phyloP scores from a whole-genome alignment of 768 basidiomycete species.

The Amyloporia xantha region DNA sequence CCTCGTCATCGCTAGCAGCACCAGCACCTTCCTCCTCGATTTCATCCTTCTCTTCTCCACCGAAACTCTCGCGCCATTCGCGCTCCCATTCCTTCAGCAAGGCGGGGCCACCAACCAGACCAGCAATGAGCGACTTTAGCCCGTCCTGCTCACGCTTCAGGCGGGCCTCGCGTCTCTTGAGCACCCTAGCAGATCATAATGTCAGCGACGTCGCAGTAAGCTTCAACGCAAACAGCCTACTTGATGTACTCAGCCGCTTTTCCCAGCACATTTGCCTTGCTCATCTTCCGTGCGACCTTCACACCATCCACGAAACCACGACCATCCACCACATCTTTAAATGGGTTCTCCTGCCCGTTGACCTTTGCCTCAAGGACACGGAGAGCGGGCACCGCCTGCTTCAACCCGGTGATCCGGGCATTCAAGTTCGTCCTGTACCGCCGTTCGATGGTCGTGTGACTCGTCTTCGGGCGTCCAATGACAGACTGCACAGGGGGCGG shows the following conservation, averaged over 20 bases:
- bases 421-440: constrained; percentile 87
- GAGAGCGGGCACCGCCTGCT: constrained; percentile 77
- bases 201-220: too few relatives aligned
- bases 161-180: constrained; percentile 71
- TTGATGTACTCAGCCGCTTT: constrained; percentile 88
- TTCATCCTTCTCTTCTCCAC: constrained; percentile 70
- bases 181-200: constrained; percentile 39
- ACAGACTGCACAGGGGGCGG: constrained; percentile 16
- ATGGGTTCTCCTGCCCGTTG: constrained; percentile 24
- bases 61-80: constrained; percentile 68
- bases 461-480: constrained; percentile 64
- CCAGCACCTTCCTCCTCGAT: constrained; percentile 31
- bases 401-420: constrained; percentile 74
- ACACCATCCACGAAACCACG: constrained; percentile 90
- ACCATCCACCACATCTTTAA: constrained; percentile 59
- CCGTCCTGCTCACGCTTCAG: constrained; percentile 73
- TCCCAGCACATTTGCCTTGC: constrained; percentile 84
- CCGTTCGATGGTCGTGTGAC: constrained; percentile 85
- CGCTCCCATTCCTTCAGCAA: constrained; percentile 70
- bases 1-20: constrained; percentile 42
- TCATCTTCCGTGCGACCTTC: constrained; percentile 84
- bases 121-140: constrained; percentile 56
- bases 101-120: constrained; percentile 69
- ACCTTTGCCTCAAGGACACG: constrained; percentile 63
- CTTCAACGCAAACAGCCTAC: constrained; percentile 26